Percentiles rank a stretch among this genome's conserved stretches.
phyloP scores from a whole-genome alignment of 371 early-diverging fungal genomes.

The Lichtheimia ramosa region DNA sequence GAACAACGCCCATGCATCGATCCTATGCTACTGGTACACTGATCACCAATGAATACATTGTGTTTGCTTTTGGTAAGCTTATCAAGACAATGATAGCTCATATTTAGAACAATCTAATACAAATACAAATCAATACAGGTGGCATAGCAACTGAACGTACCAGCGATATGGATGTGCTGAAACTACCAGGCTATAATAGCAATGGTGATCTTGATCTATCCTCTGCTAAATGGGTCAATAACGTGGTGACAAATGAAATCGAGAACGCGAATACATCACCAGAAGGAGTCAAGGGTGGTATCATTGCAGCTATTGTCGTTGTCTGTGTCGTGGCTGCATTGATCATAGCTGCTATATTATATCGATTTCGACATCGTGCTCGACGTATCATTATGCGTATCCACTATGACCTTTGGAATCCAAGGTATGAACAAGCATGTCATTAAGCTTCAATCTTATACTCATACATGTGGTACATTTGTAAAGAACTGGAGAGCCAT shows the following conservation, averaged over 20 bases:
- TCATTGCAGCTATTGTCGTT: slow-evolving; percentile 17
- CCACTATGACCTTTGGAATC: slow-evolving; percentile 23
- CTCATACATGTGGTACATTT: background rate
- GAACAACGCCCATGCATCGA: slow-evolving; percentile 17
- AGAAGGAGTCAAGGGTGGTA: slow-evolving; percentile 11
- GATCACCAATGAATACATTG: background rate
- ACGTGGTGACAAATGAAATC: slow-evolving; percentile 3
- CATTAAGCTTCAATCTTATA: too few species aligned
- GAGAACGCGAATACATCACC: background rate
- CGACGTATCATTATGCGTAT: slow-evolving; percentile 9
- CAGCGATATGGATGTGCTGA: slow-evolving; percentile 10
- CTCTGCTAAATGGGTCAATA: slow-evolving; percentile 5
- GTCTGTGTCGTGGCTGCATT: slow-evolving; percentile 6
- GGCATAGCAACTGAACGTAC: too few species aligned
- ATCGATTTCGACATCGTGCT: slow-evolving; percentile 9
- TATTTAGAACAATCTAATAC: too few species aligned
- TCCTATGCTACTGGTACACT: slow-evolving; percentile 8
- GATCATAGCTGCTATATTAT: slow-evolving; percentile 12
- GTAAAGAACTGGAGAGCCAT: slow-evolving; percentile 30
- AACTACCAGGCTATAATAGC: slow-evolving; percentile 8
- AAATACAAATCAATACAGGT: background rate
- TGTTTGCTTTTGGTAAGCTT: slow-evolving; percentile 5
- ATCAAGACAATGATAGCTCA: background rate
- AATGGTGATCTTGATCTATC: background rate
- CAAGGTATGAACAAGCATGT: slow-evolving; percentile 11